Evolutionary conservation across 352 stramenopile species (phyloP).

Genomic region (Phytophthora tentaculata): DNA sequence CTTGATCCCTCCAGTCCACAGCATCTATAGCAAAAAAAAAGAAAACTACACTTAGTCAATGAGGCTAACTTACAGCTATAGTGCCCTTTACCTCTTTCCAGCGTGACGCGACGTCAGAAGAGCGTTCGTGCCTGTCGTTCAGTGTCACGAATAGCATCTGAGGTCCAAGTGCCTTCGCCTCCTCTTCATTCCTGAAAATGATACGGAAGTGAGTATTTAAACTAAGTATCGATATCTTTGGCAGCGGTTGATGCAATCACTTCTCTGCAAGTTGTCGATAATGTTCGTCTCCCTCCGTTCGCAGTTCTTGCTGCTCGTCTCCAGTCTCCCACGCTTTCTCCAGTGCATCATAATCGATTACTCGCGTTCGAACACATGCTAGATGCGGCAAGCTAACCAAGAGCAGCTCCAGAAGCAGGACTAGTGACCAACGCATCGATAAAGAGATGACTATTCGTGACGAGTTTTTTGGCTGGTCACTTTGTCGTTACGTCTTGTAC

Average conservation of each 20-base stretch:
- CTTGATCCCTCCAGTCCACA: conserved; percentile 76
- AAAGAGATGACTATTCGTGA: conserved; percentile 15
- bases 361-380: conserved; percentile 6
- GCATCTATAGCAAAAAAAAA: conserved; percentile 44
- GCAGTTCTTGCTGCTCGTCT: conserved; percentile 54
- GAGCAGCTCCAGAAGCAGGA: conserved; percentile 13
- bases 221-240: conserved; percentile 5
- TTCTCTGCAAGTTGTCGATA: conserved; percentile 48
- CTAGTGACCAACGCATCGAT: conserved; percentile 7
- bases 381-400: background rate
- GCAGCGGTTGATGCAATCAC: conserved; percentile 26
- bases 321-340: conserved; percentile 69
- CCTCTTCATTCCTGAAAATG: conserved; percentile 35
- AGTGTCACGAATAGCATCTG: conserved; percentile 87
- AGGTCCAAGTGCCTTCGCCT: conserved; percentile 62
- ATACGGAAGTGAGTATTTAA: conserved; percentile 3
- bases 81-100: conserved; percentile 70
- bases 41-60: too few species aligned
- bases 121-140: conserved; percentile 26
- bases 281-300: conserved; percentile 57
- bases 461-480: conserved; percentile 19
- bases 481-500: conserved; percentile 7
- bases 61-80: too few species aligned
- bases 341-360: conserved; percentile 72
- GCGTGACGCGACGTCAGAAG: conserved; percentile 54